phyloP scores from a whole-genome alignment of 2,329 filamentous ascomycete species.

The Aspergillus ruber region DNA sequence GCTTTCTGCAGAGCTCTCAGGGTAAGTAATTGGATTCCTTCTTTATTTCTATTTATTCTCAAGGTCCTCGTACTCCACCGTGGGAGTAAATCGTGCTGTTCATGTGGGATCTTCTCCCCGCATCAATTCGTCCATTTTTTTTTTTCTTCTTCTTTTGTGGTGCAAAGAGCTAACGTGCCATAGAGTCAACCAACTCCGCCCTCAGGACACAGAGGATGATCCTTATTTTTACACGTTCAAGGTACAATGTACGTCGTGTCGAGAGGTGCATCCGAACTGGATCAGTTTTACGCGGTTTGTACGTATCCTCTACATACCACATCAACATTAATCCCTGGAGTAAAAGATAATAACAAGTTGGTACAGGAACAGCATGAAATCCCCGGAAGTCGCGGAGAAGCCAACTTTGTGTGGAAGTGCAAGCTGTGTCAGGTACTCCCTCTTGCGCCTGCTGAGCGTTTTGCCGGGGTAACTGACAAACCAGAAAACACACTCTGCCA shows the following conservation, averaged over 20 bases:
- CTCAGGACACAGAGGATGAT: conserved; percentile 69
- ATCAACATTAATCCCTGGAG: not conserved
- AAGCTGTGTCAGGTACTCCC: conserved; percentile 81
- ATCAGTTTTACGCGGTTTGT: conserved; percentile 86
- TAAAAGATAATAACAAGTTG: not conserved
- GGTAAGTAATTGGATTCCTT: not conserved
- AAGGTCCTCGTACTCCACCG: not conserved
- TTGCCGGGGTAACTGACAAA: not conserved
- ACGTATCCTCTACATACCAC: conserved; percentile 30
- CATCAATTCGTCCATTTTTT: not conserved
- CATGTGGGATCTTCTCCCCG: not conserved
- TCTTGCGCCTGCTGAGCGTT: not conserved
- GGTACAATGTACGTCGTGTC: conserved; percentile 96
- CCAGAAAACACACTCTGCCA: conserved; percentile 57
- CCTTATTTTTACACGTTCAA: conserved; percentile 98
- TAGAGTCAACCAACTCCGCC: conserved; percentile 85
- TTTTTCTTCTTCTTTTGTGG: too few relatives aligned
- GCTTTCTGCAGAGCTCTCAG: not conserved
- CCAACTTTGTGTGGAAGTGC: conserved; percentile 99
- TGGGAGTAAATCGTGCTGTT: not conserved
- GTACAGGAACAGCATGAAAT: conserved; percentile 78
- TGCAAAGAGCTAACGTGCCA: conserved; percentile 6
- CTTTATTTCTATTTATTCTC: not conserved
- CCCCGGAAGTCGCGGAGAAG: conserved; percentile 87
- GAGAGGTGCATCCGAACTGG: conserved; percentile 80